Evolutionary conservation across 306 rosid species (phyloP).

Genomic region (Cercis canadensis): DNA sequence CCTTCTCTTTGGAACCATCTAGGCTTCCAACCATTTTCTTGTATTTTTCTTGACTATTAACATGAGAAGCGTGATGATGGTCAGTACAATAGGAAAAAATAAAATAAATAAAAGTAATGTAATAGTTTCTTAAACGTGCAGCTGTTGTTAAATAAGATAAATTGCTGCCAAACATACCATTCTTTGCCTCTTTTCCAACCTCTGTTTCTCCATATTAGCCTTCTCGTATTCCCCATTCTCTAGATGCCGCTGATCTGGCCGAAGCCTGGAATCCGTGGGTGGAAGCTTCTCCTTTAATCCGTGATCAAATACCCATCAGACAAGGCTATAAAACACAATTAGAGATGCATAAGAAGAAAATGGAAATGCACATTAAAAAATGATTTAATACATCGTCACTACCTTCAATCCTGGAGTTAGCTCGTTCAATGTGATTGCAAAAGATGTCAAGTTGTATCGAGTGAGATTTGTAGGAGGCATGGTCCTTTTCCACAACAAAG

Average conservation of each 20-base stretch:
- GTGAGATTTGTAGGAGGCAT: slow-evolving; percentile 70
- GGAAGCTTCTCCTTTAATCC: slow-evolving; percentile 99
- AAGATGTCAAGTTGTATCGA: slow-evolving; percentile 96
- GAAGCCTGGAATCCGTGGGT: slow-evolving; percentile 96
- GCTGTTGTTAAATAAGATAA: not conserved
- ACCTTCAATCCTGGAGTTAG: slow-evolving; percentile 87
- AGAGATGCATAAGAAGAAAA: slow-evolving; percentile 59
- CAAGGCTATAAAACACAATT: slow-evolving; percentile 62
- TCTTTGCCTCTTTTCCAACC: slow-evolving; percentile 94
- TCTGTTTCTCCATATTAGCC: slow-evolving; percentile 90
- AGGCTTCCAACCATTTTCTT: slow-evolving; percentile 97
- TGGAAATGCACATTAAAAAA: slow-evolving; percentile 42
- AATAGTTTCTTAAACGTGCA: not conserved
- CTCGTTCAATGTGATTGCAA: slow-evolving; percentile 90
- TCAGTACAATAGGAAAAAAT: not conserved
- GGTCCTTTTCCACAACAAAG: slow-evolving; percentile 80
- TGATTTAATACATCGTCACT: slow-evolving; percentile 52
- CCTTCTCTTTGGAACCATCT: slow-evolving; percentile 79
- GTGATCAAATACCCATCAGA: slow-evolving; percentile 95
- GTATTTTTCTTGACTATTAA: slow-evolving; percentile 83
- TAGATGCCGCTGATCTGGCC: slow-evolving; percentile 97
- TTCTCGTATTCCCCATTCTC: slow-evolving; percentile 97
- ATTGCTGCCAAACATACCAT: slow-evolving; percentile 66
- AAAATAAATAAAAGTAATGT: too few relatives aligned
- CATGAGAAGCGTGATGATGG: not conserved